These are phyloP conservation scores for Sporothrix protearum DNA, from an alignment of 2,329 filamentous ascomycete species.

Conservation along the genomic window DNA sequence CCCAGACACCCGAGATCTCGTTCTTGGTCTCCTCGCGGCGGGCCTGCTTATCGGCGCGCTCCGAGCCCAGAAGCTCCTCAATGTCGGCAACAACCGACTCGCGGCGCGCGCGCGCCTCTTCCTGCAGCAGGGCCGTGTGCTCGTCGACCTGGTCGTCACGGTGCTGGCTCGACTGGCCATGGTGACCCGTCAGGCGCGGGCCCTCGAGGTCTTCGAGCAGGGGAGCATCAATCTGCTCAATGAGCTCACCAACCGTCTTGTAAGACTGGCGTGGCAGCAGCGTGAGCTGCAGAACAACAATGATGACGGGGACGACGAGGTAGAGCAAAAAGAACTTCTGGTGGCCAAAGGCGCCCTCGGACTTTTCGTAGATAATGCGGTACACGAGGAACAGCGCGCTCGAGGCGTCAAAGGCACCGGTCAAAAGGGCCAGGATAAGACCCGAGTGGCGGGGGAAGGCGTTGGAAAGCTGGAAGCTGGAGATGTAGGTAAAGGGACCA, in stretches of 20 bases:
- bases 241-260: conserved; percentile 80
- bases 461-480: conserved; percentile 80
- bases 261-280: conserved; percentile 74
- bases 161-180: conserved; percentile 27
- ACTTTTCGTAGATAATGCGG: conserved; percentile 61
- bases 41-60: conserved; percentile 59
- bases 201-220: conserved; percentile 3
- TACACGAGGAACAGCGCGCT: conserved; percentile 75
- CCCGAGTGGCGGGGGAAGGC: conserved; percentile 74
- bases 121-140: conserved; percentile 51
- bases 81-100: conserved; percentile 67
- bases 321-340: conserved; percentile 70
- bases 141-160: conserved; percentile 55
- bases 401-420: conserved; percentile 78
- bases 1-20: conserved; percentile 75
- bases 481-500: conserved; percentile 77
- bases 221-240: conserved; percentile 63
- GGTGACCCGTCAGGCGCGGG: background rate
- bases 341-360: conserved; percentile 53
- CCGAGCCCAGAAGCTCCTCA: conserved; percentile 66
- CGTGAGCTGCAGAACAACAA: conserved; percentile 63
- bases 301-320: conserved; percentile 64
- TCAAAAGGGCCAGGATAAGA: conserved; percentile 74
- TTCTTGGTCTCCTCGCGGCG: conserved; percentile 67
- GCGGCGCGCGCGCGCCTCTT: conserved; percentile 57